phyloP scores from a whole-genome alignment of 371 early-diverging fungal genomes.

The Rhizopus arrhizus region DNA sequence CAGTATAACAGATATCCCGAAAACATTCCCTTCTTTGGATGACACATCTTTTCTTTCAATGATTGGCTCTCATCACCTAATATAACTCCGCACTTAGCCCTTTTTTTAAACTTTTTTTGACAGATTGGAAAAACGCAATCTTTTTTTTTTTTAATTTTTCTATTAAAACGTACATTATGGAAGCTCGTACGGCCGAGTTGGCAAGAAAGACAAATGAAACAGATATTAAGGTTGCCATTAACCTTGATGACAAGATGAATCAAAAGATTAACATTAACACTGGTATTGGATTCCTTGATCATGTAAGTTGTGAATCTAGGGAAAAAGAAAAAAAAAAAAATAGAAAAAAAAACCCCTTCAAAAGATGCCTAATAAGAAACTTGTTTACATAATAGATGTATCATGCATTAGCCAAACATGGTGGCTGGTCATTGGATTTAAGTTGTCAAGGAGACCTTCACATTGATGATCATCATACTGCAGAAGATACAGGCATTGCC shows the following conservation, averaged over 20 bases:
- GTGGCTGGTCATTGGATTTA: constrained; percentile 82
- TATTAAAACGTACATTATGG: constrained; percentile 4
- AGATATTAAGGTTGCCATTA: constrained; percentile 73
- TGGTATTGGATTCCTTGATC: constrained; percentile 97
- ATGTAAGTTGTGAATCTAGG: constrained; percentile 56
- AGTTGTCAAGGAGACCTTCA: constrained; percentile 89
- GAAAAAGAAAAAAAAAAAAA: constrained; percentile 5
- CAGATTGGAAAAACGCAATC: neutral
- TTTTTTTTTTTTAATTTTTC: neutral
- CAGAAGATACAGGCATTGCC: constrained; percentile 94
- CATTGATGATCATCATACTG: constrained; percentile 97
- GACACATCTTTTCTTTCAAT: too few relatives aligned
- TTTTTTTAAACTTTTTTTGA: too few relatives aligned
- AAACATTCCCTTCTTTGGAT: too few relatives aligned
- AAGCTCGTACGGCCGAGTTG: constrained; percentile 63
- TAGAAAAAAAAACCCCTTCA: neutral
- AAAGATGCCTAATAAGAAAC: too few relatives aligned
- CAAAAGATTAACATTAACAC: constrained; percentile 82
- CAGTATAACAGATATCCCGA: too few relatives aligned
- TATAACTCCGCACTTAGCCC: too few relatives aligned
- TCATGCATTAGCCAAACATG: constrained; percentile 94
- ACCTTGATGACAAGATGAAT: constrained; percentile 56
- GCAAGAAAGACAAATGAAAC: constrained; percentile 94
- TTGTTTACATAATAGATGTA: constrained; percentile 75
- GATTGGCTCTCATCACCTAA: too few relatives aligned